Base-by-base conservation (phyloP, 2,329 filamentous ascomycete species). In the Claviceps maximensis region DNA sequence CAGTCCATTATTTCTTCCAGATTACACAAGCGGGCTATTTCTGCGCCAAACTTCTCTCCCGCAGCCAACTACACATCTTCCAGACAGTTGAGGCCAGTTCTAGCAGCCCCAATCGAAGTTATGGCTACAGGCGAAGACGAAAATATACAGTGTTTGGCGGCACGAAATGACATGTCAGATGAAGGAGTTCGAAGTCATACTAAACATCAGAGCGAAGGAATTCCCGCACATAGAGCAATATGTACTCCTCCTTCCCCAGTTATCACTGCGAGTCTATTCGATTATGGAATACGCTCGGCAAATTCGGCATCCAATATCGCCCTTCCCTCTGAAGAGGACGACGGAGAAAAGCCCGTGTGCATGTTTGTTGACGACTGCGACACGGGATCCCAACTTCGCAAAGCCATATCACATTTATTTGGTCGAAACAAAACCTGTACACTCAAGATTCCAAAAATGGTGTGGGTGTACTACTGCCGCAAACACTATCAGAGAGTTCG, bases 341-440 rank as follows among this genome's bases (percentile, higher is more conserved):
- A 57, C 29, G 54, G 59, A 17, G 62, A 64, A 33, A 61, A 64
- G 6, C 62, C 66, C 15, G 63, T 60, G 25, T 84, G 80, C 61
- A 76, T 80, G 69, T 81, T 77, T 57, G 74, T 77, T 17, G 65
- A 71, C 1, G 71, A 77, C 55, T 85, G 82, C 61, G 73, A 78
- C 47, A 83, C 79, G 0, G 74, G 74, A 4, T 81, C 79, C 5
- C 74, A 79, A 53, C 76, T 77, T 25, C 80, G 87, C 48, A 91
- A 91, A 68, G 82, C 84, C 5, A 84, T 91, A 55, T 89, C 85
- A 0, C 86, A 93, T 62, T 78, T 90, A 53, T 91, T 91, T 59
- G 87, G 87, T 23, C 80, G 88, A 40, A 93, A 93, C 73, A 93
- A 93, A 68, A 74, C 78, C 8, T 84, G 82, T 61, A 93, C 87